Percentiles rank a stretch among this genome's conserved stretches.
Evolutionary conservation across 2,329 filamentous ascomycete species (phyloP).

Genomic region (Sclerotinia subarctica): DNA sequence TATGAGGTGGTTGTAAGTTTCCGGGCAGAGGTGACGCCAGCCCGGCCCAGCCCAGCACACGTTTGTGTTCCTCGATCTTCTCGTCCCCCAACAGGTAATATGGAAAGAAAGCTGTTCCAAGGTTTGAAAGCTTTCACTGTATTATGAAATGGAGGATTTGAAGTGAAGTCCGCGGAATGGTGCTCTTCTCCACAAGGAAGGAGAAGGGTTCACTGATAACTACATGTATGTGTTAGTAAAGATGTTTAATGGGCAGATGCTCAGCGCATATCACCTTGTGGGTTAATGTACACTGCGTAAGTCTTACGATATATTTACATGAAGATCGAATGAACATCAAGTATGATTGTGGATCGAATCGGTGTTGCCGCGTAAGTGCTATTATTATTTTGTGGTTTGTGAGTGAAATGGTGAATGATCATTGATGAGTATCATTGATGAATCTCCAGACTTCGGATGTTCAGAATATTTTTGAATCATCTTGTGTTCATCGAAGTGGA

Average conservation of each 20-base stretch:
- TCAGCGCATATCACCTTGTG: neutral
- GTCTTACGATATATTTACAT: neutral
- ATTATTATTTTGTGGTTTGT: neutral
- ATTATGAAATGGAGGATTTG: no score
- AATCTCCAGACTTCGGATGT: no score
- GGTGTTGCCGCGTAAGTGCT: neutral
- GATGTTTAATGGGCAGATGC: neutral
- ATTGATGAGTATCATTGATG: no score
- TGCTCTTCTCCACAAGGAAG: neutral
- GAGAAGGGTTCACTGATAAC: neutral
- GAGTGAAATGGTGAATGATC: no score
- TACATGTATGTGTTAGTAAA: neutral
- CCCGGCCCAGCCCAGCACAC: neutral
- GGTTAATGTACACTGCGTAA: neutral
- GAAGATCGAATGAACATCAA: no score
- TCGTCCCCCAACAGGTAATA: neutral
- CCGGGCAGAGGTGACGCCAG: neutral
- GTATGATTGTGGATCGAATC: neutral
- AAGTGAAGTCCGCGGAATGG: neutral
- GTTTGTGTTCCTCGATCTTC: no score
- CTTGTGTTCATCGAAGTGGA: neutral
- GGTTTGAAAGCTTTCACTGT: no score
- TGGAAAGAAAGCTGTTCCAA: no score
- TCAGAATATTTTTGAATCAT: neutral
- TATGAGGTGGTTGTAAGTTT: neutral